Conservation (phyloP, 1,139 yeast genomes). For the Blastobotrys ciferrii region DNA sequence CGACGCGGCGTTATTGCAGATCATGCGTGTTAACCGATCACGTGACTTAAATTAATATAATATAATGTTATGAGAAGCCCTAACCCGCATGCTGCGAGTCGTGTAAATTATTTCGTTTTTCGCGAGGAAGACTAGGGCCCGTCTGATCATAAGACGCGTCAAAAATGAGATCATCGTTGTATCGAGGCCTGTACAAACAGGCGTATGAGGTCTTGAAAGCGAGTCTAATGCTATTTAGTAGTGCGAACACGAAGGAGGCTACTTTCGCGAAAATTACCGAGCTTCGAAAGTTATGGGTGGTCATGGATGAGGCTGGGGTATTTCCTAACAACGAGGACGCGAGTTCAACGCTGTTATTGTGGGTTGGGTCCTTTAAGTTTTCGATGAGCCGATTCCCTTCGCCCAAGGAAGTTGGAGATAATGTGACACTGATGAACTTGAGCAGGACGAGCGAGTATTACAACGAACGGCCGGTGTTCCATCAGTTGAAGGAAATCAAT, state of each 20-base stretch:
- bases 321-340: not conserved
- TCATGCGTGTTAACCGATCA: no score
- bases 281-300: not conserved
- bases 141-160: no score
- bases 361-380: slow-evolving; percentile 1
- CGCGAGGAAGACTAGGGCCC: no score
- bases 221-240: not conserved
- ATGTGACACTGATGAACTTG: not conserved
- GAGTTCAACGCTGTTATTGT: not conserved
- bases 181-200: not conserved
- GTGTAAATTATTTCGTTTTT: no score
- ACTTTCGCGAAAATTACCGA: not conserved
- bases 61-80: no score
- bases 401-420: not conserved
- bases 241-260: not conserved
- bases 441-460: not conserved
- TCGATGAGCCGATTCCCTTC: not conserved
- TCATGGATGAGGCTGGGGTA: not conserved
- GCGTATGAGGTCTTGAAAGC: not conserved
- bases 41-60: no score
- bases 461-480: not conserved
- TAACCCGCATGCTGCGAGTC: no score
- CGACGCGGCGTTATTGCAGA: no score
- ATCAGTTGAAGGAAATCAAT: not conserved
- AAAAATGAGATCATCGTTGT: not conserved